Percentiles rank a stretch among this genome's conserved stretches.
phyloP scores from a whole-genome alignment of 495 filamentous ascomycete genomes.

The Annulohypoxylon nitens region DNA sequence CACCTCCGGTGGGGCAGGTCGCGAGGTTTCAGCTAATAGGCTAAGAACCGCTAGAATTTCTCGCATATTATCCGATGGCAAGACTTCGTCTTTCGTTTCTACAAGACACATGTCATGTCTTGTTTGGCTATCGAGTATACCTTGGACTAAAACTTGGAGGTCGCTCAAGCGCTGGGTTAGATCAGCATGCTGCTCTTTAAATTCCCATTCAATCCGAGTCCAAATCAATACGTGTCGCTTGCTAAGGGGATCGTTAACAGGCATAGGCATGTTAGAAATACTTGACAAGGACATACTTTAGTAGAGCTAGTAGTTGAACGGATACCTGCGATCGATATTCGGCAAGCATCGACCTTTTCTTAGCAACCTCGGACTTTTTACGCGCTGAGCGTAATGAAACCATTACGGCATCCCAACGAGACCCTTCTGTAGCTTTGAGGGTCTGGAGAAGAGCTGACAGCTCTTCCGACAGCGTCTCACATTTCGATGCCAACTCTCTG shows the following conservation, averaged over 20 bases:
- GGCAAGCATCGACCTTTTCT: neutral
- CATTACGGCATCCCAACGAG: neutral
- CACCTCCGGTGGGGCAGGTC: neutral
- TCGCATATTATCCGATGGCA: neutral
- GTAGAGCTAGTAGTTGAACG: neutral
- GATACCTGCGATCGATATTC: constrained; percentile 2
- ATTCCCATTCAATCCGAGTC: neutral
- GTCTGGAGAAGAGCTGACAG: neutral
- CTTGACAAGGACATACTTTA: neutral
- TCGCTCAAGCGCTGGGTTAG: neutral
- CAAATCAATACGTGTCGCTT: neutral
- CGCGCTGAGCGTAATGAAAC: neutral
- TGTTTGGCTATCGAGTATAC: neutral
- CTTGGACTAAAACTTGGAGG: neutral
- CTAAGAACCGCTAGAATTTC: neutral
- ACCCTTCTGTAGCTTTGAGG: neutral
- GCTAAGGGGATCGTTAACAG: neutral
- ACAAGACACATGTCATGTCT: neutral
- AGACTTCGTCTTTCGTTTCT: neutral
- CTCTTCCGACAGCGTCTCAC: neutral
- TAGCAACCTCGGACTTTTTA: neutral
- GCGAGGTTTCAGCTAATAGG: neutral
- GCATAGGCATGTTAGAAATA: neutral
- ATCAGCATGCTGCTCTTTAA: neutral
- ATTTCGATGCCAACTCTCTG: neutral